Evolutionary conservation across 164 flowering plant genomes (phyloP), one percentile per base, ranked within the genome.

Genomic region (Vitis rupestris): DNA sequence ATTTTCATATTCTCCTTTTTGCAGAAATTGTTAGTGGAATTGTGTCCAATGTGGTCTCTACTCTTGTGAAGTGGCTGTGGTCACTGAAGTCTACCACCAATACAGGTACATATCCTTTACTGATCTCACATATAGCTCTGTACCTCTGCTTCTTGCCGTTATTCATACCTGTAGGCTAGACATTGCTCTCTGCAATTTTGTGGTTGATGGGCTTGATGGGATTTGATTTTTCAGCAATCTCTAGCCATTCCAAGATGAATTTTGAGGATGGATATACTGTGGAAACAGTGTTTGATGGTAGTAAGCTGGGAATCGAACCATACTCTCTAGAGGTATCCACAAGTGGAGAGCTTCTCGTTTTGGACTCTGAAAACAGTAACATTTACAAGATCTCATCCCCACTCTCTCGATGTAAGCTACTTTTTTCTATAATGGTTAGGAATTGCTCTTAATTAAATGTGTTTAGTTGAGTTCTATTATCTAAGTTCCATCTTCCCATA

Each of bases 231-330:
- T 31, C 84, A 85, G 90, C 77, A 48, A 37, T 75, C 71, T 58
- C 83, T 23, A 73, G 83, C 71, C 87, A 87, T 75, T 81, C 90
- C 4, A 76, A 79, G 88, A 72, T 89, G 83, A 89, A 86, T 76
- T 89, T 85, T 59, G 93, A 89, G 57, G 66, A 76, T 63, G 93
- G 91, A 44, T 89, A 87, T 63, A 75, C 76, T 0, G 88, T 89
- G 11, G 91, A 87, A 74, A 89, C 91, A 10, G 84, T 87, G 62
- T 87, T 89, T 57, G 91, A 89, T 81, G 91, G 91, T 31, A 87
- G 85, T 61, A 87, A 82, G 80, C 78, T 76, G 37, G 91, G 93
- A 61, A 81, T 89, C 53, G 91, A 89, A 48, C 90, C 91, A 17
- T 65, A 80, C 50, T 71, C 86, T 1, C 82, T 89, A 53, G 80